Conservation (phyloP, 441 rosid genomes). For the Adansonia rubrostipa region DNA sequence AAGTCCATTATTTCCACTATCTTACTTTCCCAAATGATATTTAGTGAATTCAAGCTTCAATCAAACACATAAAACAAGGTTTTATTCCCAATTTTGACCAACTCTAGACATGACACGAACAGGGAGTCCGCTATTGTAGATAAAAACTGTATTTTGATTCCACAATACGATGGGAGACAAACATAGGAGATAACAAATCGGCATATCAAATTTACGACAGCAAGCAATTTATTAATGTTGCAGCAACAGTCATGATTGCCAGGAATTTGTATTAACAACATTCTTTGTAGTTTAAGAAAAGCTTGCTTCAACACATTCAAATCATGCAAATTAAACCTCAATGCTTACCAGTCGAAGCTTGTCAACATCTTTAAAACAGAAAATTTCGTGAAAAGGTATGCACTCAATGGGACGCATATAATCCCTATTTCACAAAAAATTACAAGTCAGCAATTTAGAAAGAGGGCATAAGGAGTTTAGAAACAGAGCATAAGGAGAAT, state of each 20-base stretch:
- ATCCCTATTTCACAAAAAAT: conserved; percentile 56
- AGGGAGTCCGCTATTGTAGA: not conserved
- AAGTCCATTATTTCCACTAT: not conserved
- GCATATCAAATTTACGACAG: not conserved
- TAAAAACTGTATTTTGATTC: not conserved
- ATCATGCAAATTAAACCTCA: conserved; percentile 12
- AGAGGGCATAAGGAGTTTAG: no score
- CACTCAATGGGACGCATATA: conserved; percentile 81
- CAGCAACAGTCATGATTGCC: not conserved
- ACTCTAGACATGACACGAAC: not conserved
- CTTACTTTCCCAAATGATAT: not conserved
- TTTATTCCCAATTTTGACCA: not conserved
- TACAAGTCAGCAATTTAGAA: conserved; percentile 15
- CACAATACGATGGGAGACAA: not conserved
- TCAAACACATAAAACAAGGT: not conserved
- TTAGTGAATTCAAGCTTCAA: not conserved
- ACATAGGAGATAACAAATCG: not conserved
- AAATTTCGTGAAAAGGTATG: conserved; percentile 67
- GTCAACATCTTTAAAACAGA: conserved; percentile 78
- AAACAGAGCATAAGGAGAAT: conserved; percentile 19
- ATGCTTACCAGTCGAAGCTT: conserved; percentile 75
- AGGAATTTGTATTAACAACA: conserved; percentile 2
- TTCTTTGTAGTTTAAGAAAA: not conserved
- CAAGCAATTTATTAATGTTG: not conserved
- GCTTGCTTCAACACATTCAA: conserved; percentile 22